These are phyloP conservation scores for Blastobotrys petasosporus DNA, from an alignment of 1,139 yeast species.

Conservation along the genomic window DNA sequence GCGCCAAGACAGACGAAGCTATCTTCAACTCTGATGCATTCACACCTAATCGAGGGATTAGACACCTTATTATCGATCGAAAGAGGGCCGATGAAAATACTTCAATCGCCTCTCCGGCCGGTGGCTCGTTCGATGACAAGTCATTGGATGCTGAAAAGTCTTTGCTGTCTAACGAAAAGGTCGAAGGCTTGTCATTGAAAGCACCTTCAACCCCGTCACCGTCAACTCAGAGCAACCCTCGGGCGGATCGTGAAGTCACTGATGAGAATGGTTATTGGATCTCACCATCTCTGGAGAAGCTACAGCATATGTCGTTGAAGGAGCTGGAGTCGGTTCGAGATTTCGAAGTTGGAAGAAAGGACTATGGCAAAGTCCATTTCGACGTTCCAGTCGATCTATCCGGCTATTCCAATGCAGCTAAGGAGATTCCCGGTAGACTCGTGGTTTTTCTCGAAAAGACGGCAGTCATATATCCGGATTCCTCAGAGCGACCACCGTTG, in stretches of 20 bases:
- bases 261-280: conserved; percentile 81
- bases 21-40: conserved; percentile 68
- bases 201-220: conserved; percentile 11
- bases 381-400: conserved; percentile 78
- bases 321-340: conserved; percentile 60
- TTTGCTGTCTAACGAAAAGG: no score
- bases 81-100: conserved; percentile 21
- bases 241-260: conserved; percentile 38
- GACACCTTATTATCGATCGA: conserved; percentile 52
- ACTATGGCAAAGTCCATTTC: conserved; percentile 73
- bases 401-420: conserved; percentile 47
- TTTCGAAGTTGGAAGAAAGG: conserved; percentile 74
- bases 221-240: conserved; percentile 4
- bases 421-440: conserved; percentile 56
- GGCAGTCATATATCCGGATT: conserved; percentile 71
- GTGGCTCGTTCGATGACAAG: neutral
- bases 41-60: conserved; percentile 55
- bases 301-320: conserved; percentile 52
- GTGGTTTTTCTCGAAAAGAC: conserved; percentile 55
- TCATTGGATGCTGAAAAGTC: no score
- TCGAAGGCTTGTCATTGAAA: neutral
- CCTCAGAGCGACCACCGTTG: conserved; percentile 51
- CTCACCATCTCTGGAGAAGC: conserved; percentile 63
- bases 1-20: conserved; percentile 53
- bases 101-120: neutral